phyloP scores from a whole-genome alignment of 345 rosid species.

The Mangifera indica region DNA sequence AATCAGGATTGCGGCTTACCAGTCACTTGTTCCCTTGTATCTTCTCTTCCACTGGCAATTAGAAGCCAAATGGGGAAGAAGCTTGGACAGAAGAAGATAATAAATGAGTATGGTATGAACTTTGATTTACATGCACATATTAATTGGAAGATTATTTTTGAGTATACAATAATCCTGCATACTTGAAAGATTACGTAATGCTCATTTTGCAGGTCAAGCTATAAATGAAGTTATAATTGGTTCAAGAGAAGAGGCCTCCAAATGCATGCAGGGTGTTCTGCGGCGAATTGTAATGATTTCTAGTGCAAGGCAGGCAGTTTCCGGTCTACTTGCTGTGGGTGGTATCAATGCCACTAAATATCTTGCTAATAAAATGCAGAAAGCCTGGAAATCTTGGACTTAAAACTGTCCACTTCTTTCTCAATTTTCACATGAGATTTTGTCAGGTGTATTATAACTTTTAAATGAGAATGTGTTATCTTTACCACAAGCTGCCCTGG shows the following conservation, averaged over 20 bases:
- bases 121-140: background rate
- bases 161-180: background rate
- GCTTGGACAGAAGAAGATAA: slow-evolving; percentile 49
- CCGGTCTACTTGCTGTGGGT: slow-evolving; percentile 69
- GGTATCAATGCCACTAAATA: slow-evolving; percentile 63
- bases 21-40: slow-evolving; percentile 51
- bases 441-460: background rate
- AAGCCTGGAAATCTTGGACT: slow-evolving; percentile 62
- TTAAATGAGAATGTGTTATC: no score
- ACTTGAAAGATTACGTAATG: no score
- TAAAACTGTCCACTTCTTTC: background rate
- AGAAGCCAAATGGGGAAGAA: slow-evolving; percentile 58
- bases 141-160: background rate
- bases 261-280: slow-evolving; percentile 61
- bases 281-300: slow-evolving; percentile 68
- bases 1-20: slow-evolving; percentile 59
- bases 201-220: slow-evolving; percentile 41
- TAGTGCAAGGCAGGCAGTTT: slow-evolving; percentile 81
- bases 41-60: slow-evolving; percentile 61
- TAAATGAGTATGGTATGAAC: slow-evolving; percentile 56
- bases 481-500: no score
- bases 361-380: slow-evolving; percentile 61
- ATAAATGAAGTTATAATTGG: slow-evolving; percentile 38
- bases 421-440: background rate
- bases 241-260: slow-evolving; percentile 71